Evolutionary conservation across 192 early-diverging fungal species (phyloP).

Genomic region (Thamnidium elegans): DNA sequence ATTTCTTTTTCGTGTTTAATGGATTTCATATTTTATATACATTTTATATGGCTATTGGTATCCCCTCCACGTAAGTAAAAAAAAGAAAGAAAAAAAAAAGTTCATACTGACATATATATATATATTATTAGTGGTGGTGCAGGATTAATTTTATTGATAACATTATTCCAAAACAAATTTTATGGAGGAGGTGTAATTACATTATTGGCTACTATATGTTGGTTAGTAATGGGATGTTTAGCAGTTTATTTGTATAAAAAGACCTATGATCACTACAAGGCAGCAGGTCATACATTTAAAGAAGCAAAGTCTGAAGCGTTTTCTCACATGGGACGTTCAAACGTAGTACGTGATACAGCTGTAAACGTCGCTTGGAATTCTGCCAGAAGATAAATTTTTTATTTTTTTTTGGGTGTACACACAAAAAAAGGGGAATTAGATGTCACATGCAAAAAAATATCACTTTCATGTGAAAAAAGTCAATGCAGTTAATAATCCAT

Average conservation of each 20-base stretch:
- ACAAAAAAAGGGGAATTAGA: conserved; percentile 3
- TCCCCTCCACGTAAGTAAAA: conserved; percentile 65
- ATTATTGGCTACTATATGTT: conserved; percentile 50
- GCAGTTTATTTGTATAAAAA: conserved; percentile 44
- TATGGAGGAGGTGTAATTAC: conserved; percentile 60
- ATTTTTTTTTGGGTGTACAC: background rate
- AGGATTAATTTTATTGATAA: conserved; percentile 77
- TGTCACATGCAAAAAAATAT: conserved; percentile 6
- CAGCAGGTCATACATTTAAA: conserved; percentile 66
- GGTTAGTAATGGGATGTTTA: conserved; percentile 41
- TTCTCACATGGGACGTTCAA: conserved; percentile 31
- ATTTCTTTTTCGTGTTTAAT: conserved; percentile 81
- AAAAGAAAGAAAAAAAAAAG: no score
- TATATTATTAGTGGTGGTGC: conserved; percentile 58
- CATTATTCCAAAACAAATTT: conserved; percentile 68
- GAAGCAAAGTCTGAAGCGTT: conserved; percentile 57
- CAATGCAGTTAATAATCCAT: background rate
- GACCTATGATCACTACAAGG: conserved; percentile 65
- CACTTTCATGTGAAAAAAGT: no score
- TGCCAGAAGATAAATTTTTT: conserved; percentile 16
- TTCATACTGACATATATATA: background rate
- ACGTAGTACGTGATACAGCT: conserved; percentile 18
- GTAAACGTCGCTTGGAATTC: conserved; percentile 17
- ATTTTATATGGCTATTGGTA: conserved; percentile 84
- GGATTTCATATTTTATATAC: conserved; percentile 81